phyloP scores from a whole-genome alignment of 495 filamentous ascomycete species.

The Pyronema omphalodes region DNA sequence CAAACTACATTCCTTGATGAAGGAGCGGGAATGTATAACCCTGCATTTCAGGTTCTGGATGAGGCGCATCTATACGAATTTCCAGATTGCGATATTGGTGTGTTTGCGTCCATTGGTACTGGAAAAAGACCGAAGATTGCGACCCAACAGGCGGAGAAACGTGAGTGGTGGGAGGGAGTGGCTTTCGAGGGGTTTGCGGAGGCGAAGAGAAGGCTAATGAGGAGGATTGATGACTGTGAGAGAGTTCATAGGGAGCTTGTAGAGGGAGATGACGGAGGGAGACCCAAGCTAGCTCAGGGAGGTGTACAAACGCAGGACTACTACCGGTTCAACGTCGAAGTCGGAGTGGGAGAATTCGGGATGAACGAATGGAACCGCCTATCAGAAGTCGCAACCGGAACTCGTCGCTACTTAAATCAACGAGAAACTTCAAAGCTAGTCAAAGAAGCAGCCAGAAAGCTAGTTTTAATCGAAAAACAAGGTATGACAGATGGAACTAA shows the following conservation, averaged over 20 bases:
- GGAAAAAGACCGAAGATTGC: conserved; percentile 41
- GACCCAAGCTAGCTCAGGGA: conserved; percentile 53
- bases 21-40: conserved; percentile 81
- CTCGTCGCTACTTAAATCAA: conserved; percentile 60
- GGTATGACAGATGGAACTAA: background rate
- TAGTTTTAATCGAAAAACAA: conserved; percentile 5
- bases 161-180: conserved; percentile 82
- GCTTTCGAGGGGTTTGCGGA: conserved; percentile 67
- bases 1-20: conserved; percentile 90
- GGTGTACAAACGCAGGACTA: conserved; percentile 80
- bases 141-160: conserved; percentile 1
- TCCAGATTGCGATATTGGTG: conserved; percentile 76
- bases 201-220: conserved; percentile 59
- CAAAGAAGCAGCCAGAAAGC: conserved; percentile 16
- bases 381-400: conserved; percentile 82
- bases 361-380: conserved; percentile 97
- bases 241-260: conserved; percentile 73
- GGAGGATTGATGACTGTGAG: conserved; percentile 91
- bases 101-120: conserved; percentile 81
- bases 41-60: conserved; percentile 64
- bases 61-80: conserved; percentile 86
- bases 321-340: conserved; percentile 91
- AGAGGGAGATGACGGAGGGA: conserved; percentile 24
- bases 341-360: conserved; percentile 91
- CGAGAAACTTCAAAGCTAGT: conserved; percentile 30